Evolutionary conservation across 2,329 filamentous ascomycete genomes (phyloP).

Genomic region (Fusarium chuoi): DNA sequence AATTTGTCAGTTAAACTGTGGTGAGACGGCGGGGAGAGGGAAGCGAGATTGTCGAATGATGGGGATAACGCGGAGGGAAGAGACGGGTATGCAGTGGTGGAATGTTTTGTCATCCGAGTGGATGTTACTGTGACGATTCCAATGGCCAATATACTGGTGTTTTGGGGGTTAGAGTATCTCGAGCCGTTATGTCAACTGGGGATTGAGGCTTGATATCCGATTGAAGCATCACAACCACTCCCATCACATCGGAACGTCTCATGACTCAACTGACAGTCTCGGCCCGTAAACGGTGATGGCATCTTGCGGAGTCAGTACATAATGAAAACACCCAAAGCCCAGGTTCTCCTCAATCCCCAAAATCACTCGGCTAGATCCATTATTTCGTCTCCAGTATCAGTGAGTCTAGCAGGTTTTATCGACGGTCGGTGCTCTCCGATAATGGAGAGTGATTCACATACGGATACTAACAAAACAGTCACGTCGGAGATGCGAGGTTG

Average conservation of each 20-base stretch:
- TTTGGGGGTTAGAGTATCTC: neutral
- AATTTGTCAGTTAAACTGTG: conserved; percentile 19
- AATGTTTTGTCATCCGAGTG: neutral
- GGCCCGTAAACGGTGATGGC: conserved; percentile 7
- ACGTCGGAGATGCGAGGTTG: conserved; percentile 29
- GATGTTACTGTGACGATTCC: too few species aligned
- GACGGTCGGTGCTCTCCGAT: conserved; percentile 14
- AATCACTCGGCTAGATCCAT: neutral
- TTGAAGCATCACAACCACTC: neutral
- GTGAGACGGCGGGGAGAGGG: conserved; percentile 4
- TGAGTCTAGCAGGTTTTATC: neutral
- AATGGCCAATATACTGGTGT: neutral
- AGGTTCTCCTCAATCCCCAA: conserved; percentile 33
- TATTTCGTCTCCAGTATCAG: neutral
- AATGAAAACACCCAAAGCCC: conserved; percentile 16
- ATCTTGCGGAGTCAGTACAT: conserved; percentile 28
- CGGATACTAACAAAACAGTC: neutral
- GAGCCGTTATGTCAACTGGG: neutral
- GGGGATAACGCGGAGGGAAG: conserved; percentile 24
- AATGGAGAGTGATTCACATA: conserved; percentile 18
- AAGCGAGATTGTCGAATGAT: conserved; percentile 39
- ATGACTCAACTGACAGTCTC: conserved; percentile 9
- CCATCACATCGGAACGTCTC: neutral
- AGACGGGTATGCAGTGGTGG: neutral
- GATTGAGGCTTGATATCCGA: neutral